Percentiles rank a stretch among this genome's conserved stretches.
These are phyloP conservation scores for Pseudomonodictys pantanalensis DNA, from an alignment of 495 filamentous ascomycete genomes.

Conservation along the genomic window DNA sequence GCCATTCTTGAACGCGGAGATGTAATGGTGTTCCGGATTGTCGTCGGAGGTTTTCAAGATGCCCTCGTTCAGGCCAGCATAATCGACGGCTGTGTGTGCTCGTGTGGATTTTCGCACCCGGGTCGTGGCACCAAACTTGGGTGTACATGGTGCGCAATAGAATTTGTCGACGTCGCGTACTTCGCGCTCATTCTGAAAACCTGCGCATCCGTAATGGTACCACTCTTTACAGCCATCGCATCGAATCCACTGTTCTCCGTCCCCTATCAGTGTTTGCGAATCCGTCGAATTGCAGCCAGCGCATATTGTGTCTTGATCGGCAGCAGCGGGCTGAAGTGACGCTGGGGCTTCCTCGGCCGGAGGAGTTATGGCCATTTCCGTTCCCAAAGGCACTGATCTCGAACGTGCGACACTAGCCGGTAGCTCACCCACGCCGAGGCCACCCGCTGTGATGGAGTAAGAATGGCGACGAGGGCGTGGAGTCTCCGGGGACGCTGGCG, in stretches of 20 bases:
- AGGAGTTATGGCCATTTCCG: constrained; percentile 2
- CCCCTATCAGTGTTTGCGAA: constrained; percentile 34
- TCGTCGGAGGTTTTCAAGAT: constrained; percentile 67
- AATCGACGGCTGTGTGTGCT: constrained; percentile 70
- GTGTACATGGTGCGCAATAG: constrained; percentile 61
- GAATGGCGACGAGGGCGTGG: constrained; percentile 25
- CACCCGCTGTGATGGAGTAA: constrained; percentile 1
- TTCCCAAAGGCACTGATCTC: constrained; percentile 34
- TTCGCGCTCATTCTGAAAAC: constrained; percentile 67
- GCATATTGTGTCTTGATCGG: constrained; percentile 36
- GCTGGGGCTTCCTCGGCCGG: background rate
- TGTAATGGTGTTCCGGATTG: constrained; percentile 69
- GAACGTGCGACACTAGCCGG: constrained; percentile 12
- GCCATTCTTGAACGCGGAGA: constrained; percentile 67
- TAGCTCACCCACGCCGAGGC: background rate
- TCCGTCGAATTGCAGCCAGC: constrained; percentile 41
- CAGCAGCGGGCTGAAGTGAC: background rate
- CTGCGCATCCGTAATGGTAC: constrained; percentile 72
- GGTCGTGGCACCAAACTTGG: constrained; percentile 62
- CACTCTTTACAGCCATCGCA: constrained; percentile 74
- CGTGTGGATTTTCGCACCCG: constrained; percentile 54
- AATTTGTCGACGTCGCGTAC: constrained; percentile 71
- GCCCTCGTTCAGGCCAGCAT: constrained; percentile 72
- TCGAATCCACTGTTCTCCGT: constrained; percentile 58
- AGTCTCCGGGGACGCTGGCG: background rate